Base-by-base conservation (phyloP, 495 filamentous ascomycete genomes). In the Hypoxylon trugodes region DNA sequence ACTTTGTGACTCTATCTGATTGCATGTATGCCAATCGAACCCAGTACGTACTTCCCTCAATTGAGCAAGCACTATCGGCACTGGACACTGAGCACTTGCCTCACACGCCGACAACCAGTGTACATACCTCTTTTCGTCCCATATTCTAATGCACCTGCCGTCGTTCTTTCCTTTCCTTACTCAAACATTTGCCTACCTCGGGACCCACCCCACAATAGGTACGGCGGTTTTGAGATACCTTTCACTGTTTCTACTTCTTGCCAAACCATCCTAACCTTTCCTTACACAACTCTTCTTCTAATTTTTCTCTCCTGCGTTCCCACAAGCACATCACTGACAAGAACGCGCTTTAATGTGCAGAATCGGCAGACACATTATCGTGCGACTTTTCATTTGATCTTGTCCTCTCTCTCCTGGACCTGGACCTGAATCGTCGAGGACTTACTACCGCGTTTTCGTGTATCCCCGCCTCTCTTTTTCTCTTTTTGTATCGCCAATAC, bases 321-420 rank as follows among this genome's bases (percentile, higher is more conserved):
- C n/a, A n/a, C n/a, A n/a, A n/a, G n/a, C n/a, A n/a, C n/a, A n/a
- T n/a, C n/a, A 45, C 57, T 47, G 38, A 52, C 49, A 36, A 60
- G 57, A 13, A 19, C 40, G 37, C 42, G 26, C 36, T 21, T 18
- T 45, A 43, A 9, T 26, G 35, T 55, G 41, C 41, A 59, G 53
- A 43, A 49, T 59, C 46, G 58, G 58, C 48, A 58, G 52, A 50
- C 58, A 43, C 41, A 67, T 54, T 38, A 15, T 28, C 19, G 52
- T 62, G 41, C 58, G 45, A 59, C 58, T 47, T 33, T 52, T 61
- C 49, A 46, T 66, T 47, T 51, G 49, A 49, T 37, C 56, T 61
- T 37, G 37, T 56, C 62, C 49, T 50, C 45, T 45, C 43, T 25
- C 12, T 48, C 13, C 26, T 49, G 47, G 32, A 50, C 15, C 8